Percentiles rank a stretch among this genome's conserved stretches.
Evolutionary conservation across 192 early-diverging fungal genomes (phyloP).

Genomic region (Coemansia sp.): DNA sequence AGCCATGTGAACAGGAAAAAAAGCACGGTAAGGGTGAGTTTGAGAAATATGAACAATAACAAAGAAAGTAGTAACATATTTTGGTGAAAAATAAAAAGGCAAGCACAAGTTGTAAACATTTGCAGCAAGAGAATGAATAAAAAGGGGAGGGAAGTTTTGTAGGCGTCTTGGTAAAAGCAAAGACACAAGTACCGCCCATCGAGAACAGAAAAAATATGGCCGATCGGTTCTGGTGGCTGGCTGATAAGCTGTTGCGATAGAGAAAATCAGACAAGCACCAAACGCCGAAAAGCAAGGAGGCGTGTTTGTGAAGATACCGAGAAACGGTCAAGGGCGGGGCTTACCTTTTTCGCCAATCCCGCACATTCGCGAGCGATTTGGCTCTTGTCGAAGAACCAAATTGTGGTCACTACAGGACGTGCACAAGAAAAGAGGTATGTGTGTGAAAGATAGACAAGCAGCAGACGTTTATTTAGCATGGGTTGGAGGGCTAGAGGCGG

Average conservation of each 20-base stretch:
- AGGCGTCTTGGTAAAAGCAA: too few species aligned
- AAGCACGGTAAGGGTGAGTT: neutral
- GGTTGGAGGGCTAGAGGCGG: neutral
- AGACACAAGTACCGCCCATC: neutral
- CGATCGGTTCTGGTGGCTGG: constrained; percentile 3
- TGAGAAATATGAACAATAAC: constrained; percentile 4
- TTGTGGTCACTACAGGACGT: constrained; percentile 52
- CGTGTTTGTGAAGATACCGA: constrained; percentile 2
- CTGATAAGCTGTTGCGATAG: neutral
- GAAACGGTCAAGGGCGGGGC: constrained; percentile 14
- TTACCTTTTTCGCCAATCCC: constrained; percentile 93
- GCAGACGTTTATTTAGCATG: constrained; percentile 5
- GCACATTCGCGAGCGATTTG: constrained; percentile 89
- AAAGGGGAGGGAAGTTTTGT: too few species aligned
- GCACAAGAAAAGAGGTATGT: neutral
- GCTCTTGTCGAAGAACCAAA: constrained; percentile 81
- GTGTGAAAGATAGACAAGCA: neutral
- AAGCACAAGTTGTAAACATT: neutral
- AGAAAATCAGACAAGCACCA: neutral
- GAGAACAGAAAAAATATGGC: neutral
- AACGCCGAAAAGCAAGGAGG: neutral
- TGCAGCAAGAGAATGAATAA: neutral
- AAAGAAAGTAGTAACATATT: neutral
- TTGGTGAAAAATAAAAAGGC: neutral
- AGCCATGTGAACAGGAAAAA: neutral